Evolutionary conservation across 2,329 filamentous ascomycete species (phyloP), one percentile per base, ranked within the genome.

Genomic region (Penicillium sp.): DNA sequence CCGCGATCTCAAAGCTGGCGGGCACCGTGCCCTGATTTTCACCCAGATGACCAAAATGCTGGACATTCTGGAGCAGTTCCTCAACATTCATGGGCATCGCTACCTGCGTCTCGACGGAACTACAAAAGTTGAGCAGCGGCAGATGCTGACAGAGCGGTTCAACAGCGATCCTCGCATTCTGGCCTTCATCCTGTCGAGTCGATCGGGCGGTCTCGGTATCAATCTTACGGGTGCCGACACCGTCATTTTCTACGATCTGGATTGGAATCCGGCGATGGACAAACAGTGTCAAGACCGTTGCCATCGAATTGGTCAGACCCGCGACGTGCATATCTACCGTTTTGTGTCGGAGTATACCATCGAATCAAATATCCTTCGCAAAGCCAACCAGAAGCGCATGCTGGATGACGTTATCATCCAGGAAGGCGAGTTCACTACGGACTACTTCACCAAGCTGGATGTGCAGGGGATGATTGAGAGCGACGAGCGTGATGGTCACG

Each of bases 241-340:
- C 0, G 93, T 98, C 57, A 96, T 98, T 52, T 98, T 98, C 67
- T 98, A 97, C 68, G 93, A 98, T 59, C 83, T 97, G 44, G 93
- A 98, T 63, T 98, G 94, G 94, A 98, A 98, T 58, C 93, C 93
- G 0, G 93, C 94, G 36, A 98, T 98, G 93, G 93, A 98, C 72
- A 95, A 95, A 67, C 93, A 98, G 67, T 98, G 93, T 58, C 94
- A 98, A 69, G 94, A 98, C 64, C 81, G 93, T 57, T 94, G 88
- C 57, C 93, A 98, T 69, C 87, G 93, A 51, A 98, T 98, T 53
- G 93, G 93, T 2, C 93, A 98, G 66, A 97, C 93, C 1, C 84
- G 93, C 19, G 93, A 98, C 62, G 93, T 98, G 20, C 91, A 97
- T 64, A 97, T 98, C 43, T 98, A 97, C 70, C 88, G 91, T 2